These are phyloP conservation scores for Noccaea bulbosa DNA, from an alignment of 345 rosid genomes.

Conservation along the genomic window DNA sequence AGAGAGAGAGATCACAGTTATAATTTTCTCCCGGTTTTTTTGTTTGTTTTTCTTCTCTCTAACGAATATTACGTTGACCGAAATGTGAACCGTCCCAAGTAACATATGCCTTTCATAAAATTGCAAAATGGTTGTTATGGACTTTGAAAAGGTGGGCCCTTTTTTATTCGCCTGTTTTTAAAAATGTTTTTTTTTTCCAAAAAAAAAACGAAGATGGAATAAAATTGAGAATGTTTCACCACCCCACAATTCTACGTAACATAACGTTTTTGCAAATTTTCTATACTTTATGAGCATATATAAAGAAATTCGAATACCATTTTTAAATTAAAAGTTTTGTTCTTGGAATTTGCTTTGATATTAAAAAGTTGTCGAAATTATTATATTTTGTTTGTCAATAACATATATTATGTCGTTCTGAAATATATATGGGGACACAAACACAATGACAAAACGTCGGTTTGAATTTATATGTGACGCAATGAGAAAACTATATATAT, in stretches of 20 bases:
- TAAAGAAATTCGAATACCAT: conserved; percentile 4
- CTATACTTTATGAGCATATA: neutral
- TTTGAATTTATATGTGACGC: too few relatives aligned
- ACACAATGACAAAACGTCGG: too few relatives aligned
- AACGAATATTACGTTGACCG: conserved; percentile 12
- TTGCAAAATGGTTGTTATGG: conserved; percentile 7
- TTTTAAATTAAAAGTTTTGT: neutral
- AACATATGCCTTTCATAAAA: neutral
- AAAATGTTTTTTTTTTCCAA: too few relatives aligned
- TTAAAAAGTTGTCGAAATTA: too few relatives aligned
- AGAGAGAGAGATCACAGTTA: conserved; percentile 6
- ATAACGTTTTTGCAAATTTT: neutral
- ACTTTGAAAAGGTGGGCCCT: neutral
- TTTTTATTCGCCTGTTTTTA: neutral
- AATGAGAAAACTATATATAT: too few relatives aligned
- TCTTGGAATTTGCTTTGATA: too few relatives aligned
- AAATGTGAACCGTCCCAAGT: neutral
- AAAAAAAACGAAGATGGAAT: neutral
- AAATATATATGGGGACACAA: too few relatives aligned
- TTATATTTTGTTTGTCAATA: too few relatives aligned
- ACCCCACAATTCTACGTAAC: conserved; percentile 29
- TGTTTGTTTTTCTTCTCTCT: neutral
- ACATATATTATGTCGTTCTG: too few relatives aligned
- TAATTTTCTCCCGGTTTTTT: neutral
- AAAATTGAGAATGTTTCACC: conserved; percentile 8